Percentiles rank a stretch among this genome's conserved stretches.
phyloP scores from a whole-genome alignment of 2,329 filamentous ascomycete species.

The Plectosphaerella sp. region DNA sequence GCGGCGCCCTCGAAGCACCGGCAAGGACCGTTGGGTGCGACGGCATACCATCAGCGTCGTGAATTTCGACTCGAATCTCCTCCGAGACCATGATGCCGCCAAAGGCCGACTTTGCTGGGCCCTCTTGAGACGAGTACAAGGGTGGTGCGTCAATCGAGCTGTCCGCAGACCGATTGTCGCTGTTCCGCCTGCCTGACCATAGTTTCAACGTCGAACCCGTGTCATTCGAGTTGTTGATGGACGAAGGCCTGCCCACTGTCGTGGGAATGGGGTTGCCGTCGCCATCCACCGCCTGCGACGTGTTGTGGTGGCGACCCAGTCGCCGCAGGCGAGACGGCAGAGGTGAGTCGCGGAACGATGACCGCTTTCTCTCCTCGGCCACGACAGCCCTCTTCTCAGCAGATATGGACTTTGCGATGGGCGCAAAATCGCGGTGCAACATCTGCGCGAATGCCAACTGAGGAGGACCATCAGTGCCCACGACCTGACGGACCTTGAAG shows the following conservation, averaged over 20 bases:
- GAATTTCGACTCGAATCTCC: slow-evolving; percentile 53
- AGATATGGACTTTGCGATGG: slow-evolving; percentile 32
- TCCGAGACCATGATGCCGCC: slow-evolving; percentile 61
- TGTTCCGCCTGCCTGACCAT: slow-evolving; percentile 17
- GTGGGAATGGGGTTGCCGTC: slow-evolving; percentile 23
- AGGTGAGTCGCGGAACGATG: slow-evolving; percentile 4
- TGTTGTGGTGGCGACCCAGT: slow-evolving; percentile 1
- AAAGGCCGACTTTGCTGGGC: slow-evolving; percentile 19
- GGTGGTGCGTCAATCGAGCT: slow-evolving; percentile 9
- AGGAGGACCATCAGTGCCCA: slow-evolving; percentile 48
- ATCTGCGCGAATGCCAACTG: slow-evolving; percentile 56
- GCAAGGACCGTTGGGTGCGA: neutral
- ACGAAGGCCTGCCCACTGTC: slow-evolving; percentile 16
- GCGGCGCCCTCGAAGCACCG: neutral
- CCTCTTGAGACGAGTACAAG: slow-evolving; percentile 10
- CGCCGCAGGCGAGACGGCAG: slow-evolving; percentile 4
- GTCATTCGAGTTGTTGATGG: slow-evolving; percentile 18
- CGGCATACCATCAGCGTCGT: slow-evolving; percentile 15
- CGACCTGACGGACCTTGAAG: slow-evolving; percentile 63
- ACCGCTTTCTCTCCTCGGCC: slow-evolving; percentile 8
- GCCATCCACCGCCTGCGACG: slow-evolving; percentile 17
- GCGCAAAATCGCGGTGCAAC: slow-evolving; percentile 57
- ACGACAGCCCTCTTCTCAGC: slow-evolving; percentile 11
- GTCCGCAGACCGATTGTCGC: slow-evolving; percentile 8
- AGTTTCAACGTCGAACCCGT: slow-evolving; percentile 27